phyloP scores from a whole-genome alignment of 139 green algal genomes.

The Yamagishiella unicocca region DNA sequence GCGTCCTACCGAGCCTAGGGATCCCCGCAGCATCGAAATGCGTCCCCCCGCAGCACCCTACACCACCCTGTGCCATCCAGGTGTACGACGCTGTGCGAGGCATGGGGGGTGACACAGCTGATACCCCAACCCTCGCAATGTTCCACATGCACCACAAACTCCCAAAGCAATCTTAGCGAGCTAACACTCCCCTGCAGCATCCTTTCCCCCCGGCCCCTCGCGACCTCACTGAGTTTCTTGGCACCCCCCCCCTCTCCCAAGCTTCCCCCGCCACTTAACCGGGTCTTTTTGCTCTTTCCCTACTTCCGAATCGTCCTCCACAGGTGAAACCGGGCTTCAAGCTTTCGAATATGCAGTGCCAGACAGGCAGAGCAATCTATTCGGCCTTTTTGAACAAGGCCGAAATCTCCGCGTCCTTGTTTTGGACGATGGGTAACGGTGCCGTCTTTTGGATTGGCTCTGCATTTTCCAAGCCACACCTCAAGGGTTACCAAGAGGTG shows the following conservation, averaged over 20 bases:
- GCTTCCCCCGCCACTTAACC: background rate
- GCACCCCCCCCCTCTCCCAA: background rate
- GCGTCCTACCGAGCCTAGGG: background rate
- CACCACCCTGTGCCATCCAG: background rate
- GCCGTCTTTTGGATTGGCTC: constrained; percentile 7
- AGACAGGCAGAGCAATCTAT: constrained; percentile 9
- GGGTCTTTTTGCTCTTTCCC: no score
- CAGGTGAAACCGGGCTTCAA: background rate
- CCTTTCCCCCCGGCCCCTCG: no score
- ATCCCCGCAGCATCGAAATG: background rate
- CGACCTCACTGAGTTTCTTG: background rate
- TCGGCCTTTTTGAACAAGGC: background rate
- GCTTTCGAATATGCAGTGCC: background rate
- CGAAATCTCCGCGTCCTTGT: background rate
- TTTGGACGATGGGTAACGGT: background rate
- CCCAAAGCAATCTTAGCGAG: background rate
- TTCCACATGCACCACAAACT: background rate
- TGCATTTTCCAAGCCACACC: background rate
- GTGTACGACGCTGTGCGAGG: background rate
- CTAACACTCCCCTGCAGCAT: background rate
- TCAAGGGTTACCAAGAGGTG: constrained; percentile 3
- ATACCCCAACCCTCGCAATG: no score
- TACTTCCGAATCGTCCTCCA: no score
- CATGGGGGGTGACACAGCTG: background rate
- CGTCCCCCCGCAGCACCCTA: background rate